phyloP scores from a whole-genome alignment of 345 rosid species.

The Melaleuca quinquenervia region DNA sequence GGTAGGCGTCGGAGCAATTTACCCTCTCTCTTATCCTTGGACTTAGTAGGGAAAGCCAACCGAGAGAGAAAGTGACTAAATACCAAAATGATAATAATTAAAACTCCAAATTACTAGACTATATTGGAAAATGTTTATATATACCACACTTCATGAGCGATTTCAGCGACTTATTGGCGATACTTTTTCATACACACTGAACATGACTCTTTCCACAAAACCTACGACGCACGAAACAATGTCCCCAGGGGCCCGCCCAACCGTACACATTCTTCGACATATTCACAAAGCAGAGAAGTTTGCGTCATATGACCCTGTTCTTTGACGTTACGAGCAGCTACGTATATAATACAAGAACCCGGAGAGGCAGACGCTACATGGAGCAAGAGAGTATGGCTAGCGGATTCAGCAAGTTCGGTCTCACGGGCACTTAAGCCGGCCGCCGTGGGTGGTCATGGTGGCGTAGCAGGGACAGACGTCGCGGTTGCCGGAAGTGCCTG shows the following conservation, averaged over 20 bases:
- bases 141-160: background rate
- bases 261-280: background rate
- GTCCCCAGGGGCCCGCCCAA: background rate
- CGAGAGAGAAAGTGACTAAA: background rate
- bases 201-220: background rate
- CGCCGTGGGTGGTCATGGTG: constrained; percentile 53
- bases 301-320: background rate
- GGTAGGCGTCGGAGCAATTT: background rate
- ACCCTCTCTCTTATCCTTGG: background rate
- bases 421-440: constrained; percentile 65
- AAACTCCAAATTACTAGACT: background rate
- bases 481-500: constrained; percentile 56
- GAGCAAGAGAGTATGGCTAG: background rate
- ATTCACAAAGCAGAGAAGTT: background rate
- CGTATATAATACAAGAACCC: background rate
- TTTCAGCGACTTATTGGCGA: background rate
- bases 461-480: constrained; percentile 64
- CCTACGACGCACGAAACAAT: background rate
- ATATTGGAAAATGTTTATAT: background rate
- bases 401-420: background rate
- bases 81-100: background rate
- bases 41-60: background rate
- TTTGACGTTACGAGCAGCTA: background rate
- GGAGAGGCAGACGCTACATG: background rate
- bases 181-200: background rate